These are phyloP conservation scores for Penicillium capsulatum DNA, from an alignment of 2,329 filamentous ascomycete genomes.

Conservation along the genomic window DNA sequence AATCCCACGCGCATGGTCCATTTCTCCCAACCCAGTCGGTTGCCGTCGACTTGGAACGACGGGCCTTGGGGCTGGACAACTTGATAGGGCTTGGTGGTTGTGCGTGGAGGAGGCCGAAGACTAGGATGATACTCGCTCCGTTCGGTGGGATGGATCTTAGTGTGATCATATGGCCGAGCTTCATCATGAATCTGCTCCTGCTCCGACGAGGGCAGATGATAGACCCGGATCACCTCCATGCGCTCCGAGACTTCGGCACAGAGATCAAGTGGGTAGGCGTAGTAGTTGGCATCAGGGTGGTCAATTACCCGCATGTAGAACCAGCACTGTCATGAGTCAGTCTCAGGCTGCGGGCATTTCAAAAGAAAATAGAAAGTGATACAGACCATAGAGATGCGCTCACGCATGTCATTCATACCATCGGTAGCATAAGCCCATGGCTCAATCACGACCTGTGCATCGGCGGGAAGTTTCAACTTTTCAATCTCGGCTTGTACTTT, in stretches of 20 bases:
- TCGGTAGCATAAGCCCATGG: conserved; percentile 53
- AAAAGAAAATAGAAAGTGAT: neutral
- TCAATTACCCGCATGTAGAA: conserved; percentile 42
- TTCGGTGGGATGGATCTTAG: conserved; percentile 33
- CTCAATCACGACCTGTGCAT: conserved; percentile 48
- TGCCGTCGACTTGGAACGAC: conserved; percentile 31
- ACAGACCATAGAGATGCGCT: conserved; percentile 49
- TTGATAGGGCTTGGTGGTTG: conserved; percentile 36
- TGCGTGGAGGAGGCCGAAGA: conserved; percentile 27
- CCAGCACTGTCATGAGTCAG: conserved; percentile 18
- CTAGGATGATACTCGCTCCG: conserved; percentile 35
- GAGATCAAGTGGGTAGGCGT: conserved; percentile 55
- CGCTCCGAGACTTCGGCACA: conserved; percentile 51
- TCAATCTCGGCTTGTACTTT: conserved; percentile 41
- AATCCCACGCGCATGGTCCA: conserved; percentile 44
- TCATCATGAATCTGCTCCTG: conserved; percentile 39
- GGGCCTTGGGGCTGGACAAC: conserved; percentile 37
- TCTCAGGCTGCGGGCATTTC: neutral
- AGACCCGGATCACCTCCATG: conserved; percentile 49
- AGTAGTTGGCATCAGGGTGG: conserved; percentile 52
- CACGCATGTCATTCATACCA: conserved; percentile 48
- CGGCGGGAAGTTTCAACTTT: conserved; percentile 44
- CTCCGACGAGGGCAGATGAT: conserved; percentile 45
- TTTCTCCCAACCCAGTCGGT: conserved; percentile 41
- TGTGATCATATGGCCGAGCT: conserved; percentile 39